Evolutionary conservation across 2,329 filamentous ascomycete genomes (phyloP).

Genomic region (Aspergillus tubingensis): DNA sequence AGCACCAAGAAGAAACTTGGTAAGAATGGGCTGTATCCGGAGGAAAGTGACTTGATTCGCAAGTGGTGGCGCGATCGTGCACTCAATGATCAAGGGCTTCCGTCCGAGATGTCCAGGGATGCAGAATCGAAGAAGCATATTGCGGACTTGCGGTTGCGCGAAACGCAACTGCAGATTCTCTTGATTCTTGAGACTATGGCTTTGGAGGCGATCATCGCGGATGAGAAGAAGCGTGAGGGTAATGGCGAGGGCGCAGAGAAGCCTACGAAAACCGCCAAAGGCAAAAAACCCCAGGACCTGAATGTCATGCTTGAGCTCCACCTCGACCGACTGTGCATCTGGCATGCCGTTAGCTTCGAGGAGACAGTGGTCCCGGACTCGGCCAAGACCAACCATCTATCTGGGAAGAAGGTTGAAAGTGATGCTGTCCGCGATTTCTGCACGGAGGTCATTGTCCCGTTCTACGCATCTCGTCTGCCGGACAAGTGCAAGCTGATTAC

Average conservation of each 20-base stretch:
- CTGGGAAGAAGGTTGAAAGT: constrained; percentile 40
- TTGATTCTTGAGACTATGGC: constrained; percentile 51
- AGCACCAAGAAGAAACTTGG: constrained; percentile 48
- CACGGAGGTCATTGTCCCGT: constrained; percentile 53
- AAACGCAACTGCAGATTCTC: constrained; percentile 53
- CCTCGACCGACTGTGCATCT: constrained; percentile 53
- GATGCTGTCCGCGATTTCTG: constrained; percentile 54
- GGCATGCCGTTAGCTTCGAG: constrained; percentile 50
- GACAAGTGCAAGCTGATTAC: constrained; percentile 50
- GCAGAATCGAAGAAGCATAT: constrained; percentile 44
- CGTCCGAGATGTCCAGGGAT: constrained; percentile 34
- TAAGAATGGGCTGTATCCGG: constrained; percentile 50
- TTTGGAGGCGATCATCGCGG: constrained; percentile 36
- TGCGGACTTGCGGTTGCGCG: constrained; percentile 48
- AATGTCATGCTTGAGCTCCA: constrained; percentile 49
- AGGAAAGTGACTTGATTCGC: constrained; percentile 45
- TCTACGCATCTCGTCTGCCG: constrained; percentile 51
- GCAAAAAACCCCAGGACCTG: constrained; percentile 47
- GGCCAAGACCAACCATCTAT: constrained; percentile 28
- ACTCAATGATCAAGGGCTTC: constrained; percentile 28
- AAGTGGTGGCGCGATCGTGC: constrained; percentile 51
- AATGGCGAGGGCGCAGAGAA: constrained; percentile 19
- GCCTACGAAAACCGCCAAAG: constrained; percentile 26
- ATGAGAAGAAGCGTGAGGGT: constrained; percentile 21
- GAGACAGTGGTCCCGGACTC: constrained; percentile 35